Conservation (phyloP, 495 filamentous ascomycete species). For the Penicillium dipodomyicola region DNA sequence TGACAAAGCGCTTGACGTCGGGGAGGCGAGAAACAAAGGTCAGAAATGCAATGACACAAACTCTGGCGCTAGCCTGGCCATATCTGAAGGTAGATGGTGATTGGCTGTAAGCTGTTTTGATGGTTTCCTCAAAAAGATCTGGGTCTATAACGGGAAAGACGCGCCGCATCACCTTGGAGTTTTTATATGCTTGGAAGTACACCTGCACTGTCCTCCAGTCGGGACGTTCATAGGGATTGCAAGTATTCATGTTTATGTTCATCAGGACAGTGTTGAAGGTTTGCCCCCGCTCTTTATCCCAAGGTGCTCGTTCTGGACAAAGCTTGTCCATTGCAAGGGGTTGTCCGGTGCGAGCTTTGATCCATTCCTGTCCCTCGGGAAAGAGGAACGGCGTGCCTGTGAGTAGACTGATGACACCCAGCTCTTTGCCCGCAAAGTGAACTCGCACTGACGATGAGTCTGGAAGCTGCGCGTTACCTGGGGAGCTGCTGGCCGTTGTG, state of each 20-base stretch:
- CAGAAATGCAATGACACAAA: conserved; percentile 48
- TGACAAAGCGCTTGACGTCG: conserved; percentile 11
- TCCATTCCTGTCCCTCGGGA: conserved; percentile 46
- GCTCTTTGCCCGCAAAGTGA: conserved; percentile 49
- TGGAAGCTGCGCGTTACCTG: conserved; percentile 19
- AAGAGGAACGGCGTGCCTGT: conserved; percentile 49
- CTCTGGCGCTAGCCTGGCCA: conserved; percentile 31
- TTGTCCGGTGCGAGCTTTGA: conserved; percentile 47
- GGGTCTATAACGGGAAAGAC: conserved; percentile 46
- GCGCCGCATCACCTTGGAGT: conserved; percentile 32
- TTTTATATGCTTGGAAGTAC: conserved; percentile 29
- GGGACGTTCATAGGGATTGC: conserved; percentile 32
- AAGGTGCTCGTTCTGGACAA: conserved; percentile 31
- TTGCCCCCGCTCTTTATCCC: conserved; percentile 36
- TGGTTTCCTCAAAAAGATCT: conserved; percentile 41
- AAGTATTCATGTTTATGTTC: conserved; percentile 22
- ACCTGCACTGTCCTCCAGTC: conserved; percentile 20
- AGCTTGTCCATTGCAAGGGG: conserved; percentile 37
- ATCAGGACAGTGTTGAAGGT: conserved; percentile 25
- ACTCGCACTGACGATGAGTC: conserved; percentile 39
- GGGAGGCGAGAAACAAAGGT: conserved; percentile 37
- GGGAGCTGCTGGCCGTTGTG: conserved; percentile 23
- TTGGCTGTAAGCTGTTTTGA: conserved; percentile 40
- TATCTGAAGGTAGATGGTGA: conserved; percentile 9
- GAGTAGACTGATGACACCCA: conserved; percentile 46